A percentile compares a stretch with the other conserved stretches of the same genome.
These are phyloP conservation scores for Tilletia walkeri DNA, from an alignment of 1,284 basidiomycete genomes.

Conservation along the genomic window DNA sequence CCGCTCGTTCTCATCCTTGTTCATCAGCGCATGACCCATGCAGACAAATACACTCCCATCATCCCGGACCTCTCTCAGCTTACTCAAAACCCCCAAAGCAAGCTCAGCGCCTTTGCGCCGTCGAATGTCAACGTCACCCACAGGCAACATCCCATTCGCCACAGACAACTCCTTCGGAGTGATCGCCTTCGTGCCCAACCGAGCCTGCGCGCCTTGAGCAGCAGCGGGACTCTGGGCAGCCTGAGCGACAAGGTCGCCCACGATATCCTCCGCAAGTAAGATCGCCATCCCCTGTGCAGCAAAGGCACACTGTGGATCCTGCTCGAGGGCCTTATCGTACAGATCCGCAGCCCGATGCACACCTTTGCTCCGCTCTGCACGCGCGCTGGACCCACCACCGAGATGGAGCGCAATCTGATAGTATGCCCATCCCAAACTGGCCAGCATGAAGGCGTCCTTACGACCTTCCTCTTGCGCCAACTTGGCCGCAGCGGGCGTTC, in stretches of 20 bases:
- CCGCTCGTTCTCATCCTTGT: conserved; percentile 49
- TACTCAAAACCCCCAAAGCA: conserved; percentile 46
- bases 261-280: conserved; percentile 48
- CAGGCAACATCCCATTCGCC: conserved; percentile 9
- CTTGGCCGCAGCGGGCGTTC: conserved; percentile 38
- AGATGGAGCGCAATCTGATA: conserved; percentile 49
- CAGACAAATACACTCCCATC: conserved; percentile 54
- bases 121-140: conserved; percentile 32
- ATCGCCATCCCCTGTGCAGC: conserved; percentile 54
- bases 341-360: conserved; percentile 52
- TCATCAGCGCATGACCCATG: conserved; percentile 53
- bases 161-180: conserved; percentile 5
- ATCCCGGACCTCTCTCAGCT: conserved; percentile 51
- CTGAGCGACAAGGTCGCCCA: conserved; percentile 33
- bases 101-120: conserved; percentile 45
- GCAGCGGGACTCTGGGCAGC: conserved; percentile 22
- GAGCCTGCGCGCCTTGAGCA: conserved; percentile 24
- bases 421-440: conserved; percentile 52
- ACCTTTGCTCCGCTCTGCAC: conserved; percentile 44
- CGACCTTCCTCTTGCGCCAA: conserved; percentile 39
- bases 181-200: conserved; percentile 7
- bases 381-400: conserved; percentile 32
- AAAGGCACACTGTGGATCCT: conserved; percentile 45
- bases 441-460: conserved; percentile 46
- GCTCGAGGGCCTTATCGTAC: conserved; percentile 49